Evolutionary conservation across 2,329 filamentous ascomycete species (phyloP), one percentile per base, ranked within the genome.

Genomic region (Zymoseptoria tritici): DNA sequence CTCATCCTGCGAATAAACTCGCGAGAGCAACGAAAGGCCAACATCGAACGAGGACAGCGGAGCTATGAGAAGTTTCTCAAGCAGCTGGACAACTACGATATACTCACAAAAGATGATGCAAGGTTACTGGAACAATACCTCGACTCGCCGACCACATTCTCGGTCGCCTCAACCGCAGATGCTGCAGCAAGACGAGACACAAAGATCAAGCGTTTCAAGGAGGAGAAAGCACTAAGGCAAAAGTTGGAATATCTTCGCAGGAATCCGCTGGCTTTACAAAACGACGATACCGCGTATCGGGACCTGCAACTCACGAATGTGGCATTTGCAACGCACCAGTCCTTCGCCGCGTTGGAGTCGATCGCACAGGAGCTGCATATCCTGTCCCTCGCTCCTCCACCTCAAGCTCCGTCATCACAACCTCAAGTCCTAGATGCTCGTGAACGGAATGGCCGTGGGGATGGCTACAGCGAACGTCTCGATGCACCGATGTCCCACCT

Each of bases 271-370:
- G 78, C 82, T 9, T 75, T 85, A 11, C 85, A 88, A 61, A 85
- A 87, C 52, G 94, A 97, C 69, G 94, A 99, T 59, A 89, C 92
- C 67, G 81, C 87, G n/a, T 82, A 91, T 13, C 85, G 94, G 54
- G 83, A 89, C 62, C 79, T 96, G 29, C 85, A 96, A 70, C 79
- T 96, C 26, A 85, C 91, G 0, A 85, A 90, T 66, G 78, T 96
- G 51, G 79, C 83, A 19, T 86, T 91, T 64, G 85, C 83, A 68
- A 83, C 87, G 2, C 90, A 97, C 74, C 85, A 89, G 71, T 81
- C 91, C 4, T 95, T 97, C 69, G 89, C 94, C 71, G 83, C 86
- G 0, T 82, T 99, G n/a, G 94, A 97, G 74, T 85, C 89, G 19
- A 81, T 97, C 60, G 89, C 88, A 49, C 88, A 90, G 67, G 94